Evolutionary conservation across 495 filamentous ascomycete species (phyloP), one percentile per base, ranked within the genome.

Genomic region (Aspergillus nidulans): DNA sequence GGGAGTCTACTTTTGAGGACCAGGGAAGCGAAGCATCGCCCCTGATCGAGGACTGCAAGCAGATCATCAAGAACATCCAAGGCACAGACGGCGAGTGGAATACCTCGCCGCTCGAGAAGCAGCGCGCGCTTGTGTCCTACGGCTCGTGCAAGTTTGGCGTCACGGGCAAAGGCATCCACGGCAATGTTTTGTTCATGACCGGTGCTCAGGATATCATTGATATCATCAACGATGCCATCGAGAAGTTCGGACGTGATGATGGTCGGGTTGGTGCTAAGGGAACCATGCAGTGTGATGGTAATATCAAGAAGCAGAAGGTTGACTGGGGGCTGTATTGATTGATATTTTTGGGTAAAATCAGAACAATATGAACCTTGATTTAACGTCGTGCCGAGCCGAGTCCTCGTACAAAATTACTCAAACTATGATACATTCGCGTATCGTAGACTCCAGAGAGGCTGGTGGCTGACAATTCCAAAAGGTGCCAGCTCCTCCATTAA

Each of bases 1-100:
- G 59, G 9, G 34, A 34, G 18, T 69, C 65, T 19, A 61, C 62
- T 13, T 70, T 63, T 46, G 49, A 26, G 21, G 58, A 70, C 50
- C 53, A 70, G 49, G 69, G 63, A 23, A 64, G 49, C 46, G 49
- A 48, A 21, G 64, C 53, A 24, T 70, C 65, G 18, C 69, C 70
- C 9, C 24, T 24, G 10, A 55, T 67, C 19, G 26, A 43, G 10
- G 67, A 71, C 61, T 71, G 68, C 55, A 53, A 53, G 44, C 23
- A 46, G 9, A 70, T 73, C 49, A 56, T 70, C 28, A 55, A 52
- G 16, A 75, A 72, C 47, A 69, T 73, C 52, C 39, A 69, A 55
- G 62, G 60, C 28, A 41, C 21, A 8, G 16, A 12, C 53, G 32
- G 19, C 19, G 13, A 55, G 6, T 53, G 43, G 58, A 34, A 34